phyloP scores from a whole-genome alignment of 306 rosid genomes.

The Pterocarpus santalinus region DNA sequence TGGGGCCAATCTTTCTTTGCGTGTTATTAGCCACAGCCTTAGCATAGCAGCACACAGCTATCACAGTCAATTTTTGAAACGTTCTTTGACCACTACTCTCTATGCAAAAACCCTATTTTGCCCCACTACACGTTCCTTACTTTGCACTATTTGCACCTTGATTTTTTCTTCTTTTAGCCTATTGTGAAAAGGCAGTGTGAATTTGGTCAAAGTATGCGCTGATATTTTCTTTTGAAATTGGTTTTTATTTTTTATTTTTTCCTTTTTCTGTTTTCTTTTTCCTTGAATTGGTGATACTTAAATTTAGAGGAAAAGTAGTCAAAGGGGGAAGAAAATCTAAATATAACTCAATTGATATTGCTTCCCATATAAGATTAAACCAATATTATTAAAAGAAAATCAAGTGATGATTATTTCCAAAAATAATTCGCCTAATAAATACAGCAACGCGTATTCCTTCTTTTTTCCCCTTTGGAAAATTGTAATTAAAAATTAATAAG shows the following conservation, averaged over 20 bases:
- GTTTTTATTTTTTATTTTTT: too few species aligned
- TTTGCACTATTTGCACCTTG: neutral
- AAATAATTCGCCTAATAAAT: neutral
- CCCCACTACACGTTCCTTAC: neutral
- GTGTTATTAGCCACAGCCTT: constrained; percentile 33
- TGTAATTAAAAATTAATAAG: neutral
- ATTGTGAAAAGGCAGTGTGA: neutral
- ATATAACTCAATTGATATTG: neutral
- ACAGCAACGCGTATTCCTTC: neutral
- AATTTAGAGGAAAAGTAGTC: neutral
- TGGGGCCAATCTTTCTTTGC: constrained; percentile 43
- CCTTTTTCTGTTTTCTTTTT: neutral
- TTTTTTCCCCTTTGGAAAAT: neutral
- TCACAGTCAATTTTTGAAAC: constrained; percentile 33
- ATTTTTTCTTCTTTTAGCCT: neutral
- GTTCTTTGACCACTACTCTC: constrained; percentile 39
- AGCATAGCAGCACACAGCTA: constrained; percentile 3
- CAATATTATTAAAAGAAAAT: neutral
- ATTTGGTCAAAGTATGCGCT: neutral
- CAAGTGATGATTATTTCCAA: neutral
- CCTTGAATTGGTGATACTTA: neutral
- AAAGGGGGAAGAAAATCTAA: neutral
- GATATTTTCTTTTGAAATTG: neutral
- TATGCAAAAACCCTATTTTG: neutral
- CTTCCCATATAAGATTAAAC: neutral